Evolutionary conservation across 1,139 yeast genomes (phyloP), one percentile per base, ranked within the genome.

Genomic region (Magnusiomyces fungicola): DNA sequence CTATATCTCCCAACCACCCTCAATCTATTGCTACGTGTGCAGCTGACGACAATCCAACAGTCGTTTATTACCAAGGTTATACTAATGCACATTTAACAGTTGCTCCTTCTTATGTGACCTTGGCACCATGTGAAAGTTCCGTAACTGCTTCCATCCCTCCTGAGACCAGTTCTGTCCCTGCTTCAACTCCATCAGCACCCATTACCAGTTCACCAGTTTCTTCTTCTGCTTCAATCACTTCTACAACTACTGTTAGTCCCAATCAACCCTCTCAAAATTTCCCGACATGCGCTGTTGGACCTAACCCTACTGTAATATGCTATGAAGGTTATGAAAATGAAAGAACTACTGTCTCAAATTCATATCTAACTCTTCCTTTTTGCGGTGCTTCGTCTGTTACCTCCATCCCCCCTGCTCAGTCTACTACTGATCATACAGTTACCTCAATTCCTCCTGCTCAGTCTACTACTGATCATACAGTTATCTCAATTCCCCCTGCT

Each of bases 231-330:
- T 32, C 36, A 12, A 7, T 23, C 7, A 21, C 43, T n/a, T 10
- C 18, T 3, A 39, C 43, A 3, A 18, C 43, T 24, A 39, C 43
- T 12, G 33, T 39, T n/a, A 10, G 14, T 12, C 32, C 25, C 10
- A 39, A 24, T 24, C 21, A 14, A 12, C 21, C 32, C 3, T 24
- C 33, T 16, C n/a, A 24, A 3, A 12, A 24, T 6, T 3, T 24
- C 9, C 36, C 36, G 9, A 32, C 36, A n/a, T 39, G 43, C 25
- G 43, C 43, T 9, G 9, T n/a, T 5, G 9, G 16, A n/a, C 33
- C 43, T 7, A 39, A 39, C 21, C 43, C 43, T n/a, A 39, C 43
- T 14, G 43, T 39, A n/a, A 27, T 39, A 25, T 39, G 43, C 27
- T 39, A 39, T 18, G 29, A 38, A 22, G 41, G 29, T 39, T 24